Conservation (phyloP, 2,329 filamentous ascomycete species). For the Penicillium sp. region DNA sequence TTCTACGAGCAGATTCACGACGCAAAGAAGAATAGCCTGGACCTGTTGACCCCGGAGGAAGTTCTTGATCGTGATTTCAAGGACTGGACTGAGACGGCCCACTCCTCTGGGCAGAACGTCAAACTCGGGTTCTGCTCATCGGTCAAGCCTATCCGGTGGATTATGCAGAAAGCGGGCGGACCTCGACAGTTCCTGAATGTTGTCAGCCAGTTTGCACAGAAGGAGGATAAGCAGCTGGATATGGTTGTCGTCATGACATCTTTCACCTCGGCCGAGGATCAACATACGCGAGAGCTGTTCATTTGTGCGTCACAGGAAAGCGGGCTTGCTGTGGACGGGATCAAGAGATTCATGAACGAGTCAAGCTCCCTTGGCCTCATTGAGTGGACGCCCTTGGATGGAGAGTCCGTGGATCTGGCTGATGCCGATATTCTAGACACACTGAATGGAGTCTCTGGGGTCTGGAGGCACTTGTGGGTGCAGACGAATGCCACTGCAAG, state of each 20-base stretch:
- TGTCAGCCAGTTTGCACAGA: conserved; percentile 50
- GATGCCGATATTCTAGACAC: conserved; percentile 20
- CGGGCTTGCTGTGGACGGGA: conserved; percentile 38
- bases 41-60: conserved; percentile 55
- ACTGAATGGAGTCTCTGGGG: conserved; percentile 22
- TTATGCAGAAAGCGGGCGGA: conserved; percentile 51
- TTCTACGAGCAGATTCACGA: conserved; percentile 56
- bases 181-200: conserved; percentile 42
- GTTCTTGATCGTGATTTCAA: conserved; percentile 66
- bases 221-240: conserved; percentile 48
- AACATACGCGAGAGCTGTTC: conserved; percentile 57
- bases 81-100: conserved; percentile 54
- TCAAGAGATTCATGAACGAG: conserved; percentile 49
- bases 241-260: conserved; percentile 64
- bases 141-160: conserved; percentile 58
- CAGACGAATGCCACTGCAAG: conserved; percentile 61
- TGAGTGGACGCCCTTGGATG: conserved; percentile 34
- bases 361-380: conserved; percentile 47
- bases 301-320: conserved; percentile 48
- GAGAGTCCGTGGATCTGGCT: conserved; percentile 22
- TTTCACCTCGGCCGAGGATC: conserved; percentile 45
- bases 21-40: conserved; percentile 59
- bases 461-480: conserved; percentile 56
- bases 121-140: conserved; percentile 62
- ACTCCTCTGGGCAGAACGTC: conserved; percentile 33